Evolutionary conservation across 768 basidiomycete species (phyloP).

Genomic region (Tulasnella sp.): DNA sequence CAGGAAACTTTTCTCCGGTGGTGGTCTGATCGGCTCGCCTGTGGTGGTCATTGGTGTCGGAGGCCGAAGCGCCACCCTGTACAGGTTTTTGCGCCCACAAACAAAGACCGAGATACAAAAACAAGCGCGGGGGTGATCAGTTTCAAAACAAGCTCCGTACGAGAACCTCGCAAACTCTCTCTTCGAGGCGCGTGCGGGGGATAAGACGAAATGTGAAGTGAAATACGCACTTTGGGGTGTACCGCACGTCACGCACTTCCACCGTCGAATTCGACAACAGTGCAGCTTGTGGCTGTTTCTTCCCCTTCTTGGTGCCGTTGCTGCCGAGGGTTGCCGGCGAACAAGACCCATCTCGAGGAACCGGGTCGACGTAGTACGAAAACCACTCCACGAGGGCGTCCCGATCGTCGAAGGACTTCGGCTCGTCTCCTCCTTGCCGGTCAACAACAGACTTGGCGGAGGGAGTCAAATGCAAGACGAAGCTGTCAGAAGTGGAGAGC

Average conservation of each 20-base stretch:
- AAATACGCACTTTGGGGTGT: slow-evolving; percentile 56
- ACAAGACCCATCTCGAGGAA: slow-evolving; percentile 68
- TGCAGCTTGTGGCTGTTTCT: neutral
- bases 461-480: slow-evolving; percentile 6
- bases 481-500: slow-evolving; percentile 48
- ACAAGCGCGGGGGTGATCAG: neutral
- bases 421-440: slow-evolving; percentile 47
- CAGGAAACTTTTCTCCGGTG: slow-evolving; percentile 70
- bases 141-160: neutral
- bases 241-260: slow-evolving; percentile 44
- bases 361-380: slow-evolving; percentile 67
- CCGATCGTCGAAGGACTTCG: slow-evolving; percentile 47
- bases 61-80: slow-evolving; percentile 62
- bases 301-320: neutral
- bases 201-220: slow-evolving; percentile 15
- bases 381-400: slow-evolving; percentile 39
- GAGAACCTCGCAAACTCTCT: neutral
- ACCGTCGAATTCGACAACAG: slow-evolving; percentile 52
- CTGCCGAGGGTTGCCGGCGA: slow-evolving; percentile 36
- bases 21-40: slow-evolving; percentile 58
- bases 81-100: neutral
- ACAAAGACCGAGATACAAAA: slow-evolving; percentile 3
- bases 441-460: slow-evolving; percentile 42
- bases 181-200: too few species aligned
- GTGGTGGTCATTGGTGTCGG: slow-evolving; percentile 65